Evolutionary conservation across 768 basidiomycete species (phyloP).

Genomic region (Lyophyllum atratum): DNA sequence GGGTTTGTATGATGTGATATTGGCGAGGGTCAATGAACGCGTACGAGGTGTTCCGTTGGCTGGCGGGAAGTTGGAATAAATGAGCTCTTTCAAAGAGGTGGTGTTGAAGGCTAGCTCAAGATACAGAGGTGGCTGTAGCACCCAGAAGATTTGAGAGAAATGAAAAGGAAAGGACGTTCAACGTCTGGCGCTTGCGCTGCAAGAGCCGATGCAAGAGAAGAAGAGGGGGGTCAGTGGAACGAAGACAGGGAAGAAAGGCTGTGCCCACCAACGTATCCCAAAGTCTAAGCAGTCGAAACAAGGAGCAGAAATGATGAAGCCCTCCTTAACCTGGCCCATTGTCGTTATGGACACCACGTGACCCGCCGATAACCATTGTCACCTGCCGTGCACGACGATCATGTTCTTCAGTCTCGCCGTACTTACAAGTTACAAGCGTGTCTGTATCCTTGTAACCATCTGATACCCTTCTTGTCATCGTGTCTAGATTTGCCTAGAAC

Average conservation of each 20-base stretch:
- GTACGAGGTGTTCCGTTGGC: slow-evolving; percentile 4
- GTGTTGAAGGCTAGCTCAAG: slow-evolving; percentile 28
- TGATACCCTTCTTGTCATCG: neutral
- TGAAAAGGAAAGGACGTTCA: slow-evolving; percentile 59
- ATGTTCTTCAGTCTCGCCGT: too few relatives aligned
- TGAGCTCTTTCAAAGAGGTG: slow-evolving; percentile 54
- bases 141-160: slow-evolving; percentile 32
- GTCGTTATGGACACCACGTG: slow-evolving; percentile 18
- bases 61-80: slow-evolving; percentile 5
- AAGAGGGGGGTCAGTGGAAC: slow-evolving; percentile 25
- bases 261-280: slow-evolving; percentile 17
- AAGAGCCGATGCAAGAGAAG: slow-evolving; percentile 35
- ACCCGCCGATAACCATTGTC: neutral
- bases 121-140: slow-evolving; percentile 45
- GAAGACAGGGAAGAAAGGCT: slow-evolving; percentile 21
- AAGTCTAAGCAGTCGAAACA: slow-evolving; percentile 5
- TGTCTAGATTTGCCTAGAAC: neutral
- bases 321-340: neutral
- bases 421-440: neutral
- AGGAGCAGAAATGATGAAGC: slow-evolving; percentile 1
- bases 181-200: slow-evolving; percentile 62
- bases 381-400: neutral
- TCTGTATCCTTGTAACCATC: slow-evolving; percentile 2
- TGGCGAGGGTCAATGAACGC: neutral
- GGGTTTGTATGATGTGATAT: neutral